Base-by-base conservation (phyloP, 2,329 filamentous ascomycete genomes). In the Penicillium sp. region DNA sequence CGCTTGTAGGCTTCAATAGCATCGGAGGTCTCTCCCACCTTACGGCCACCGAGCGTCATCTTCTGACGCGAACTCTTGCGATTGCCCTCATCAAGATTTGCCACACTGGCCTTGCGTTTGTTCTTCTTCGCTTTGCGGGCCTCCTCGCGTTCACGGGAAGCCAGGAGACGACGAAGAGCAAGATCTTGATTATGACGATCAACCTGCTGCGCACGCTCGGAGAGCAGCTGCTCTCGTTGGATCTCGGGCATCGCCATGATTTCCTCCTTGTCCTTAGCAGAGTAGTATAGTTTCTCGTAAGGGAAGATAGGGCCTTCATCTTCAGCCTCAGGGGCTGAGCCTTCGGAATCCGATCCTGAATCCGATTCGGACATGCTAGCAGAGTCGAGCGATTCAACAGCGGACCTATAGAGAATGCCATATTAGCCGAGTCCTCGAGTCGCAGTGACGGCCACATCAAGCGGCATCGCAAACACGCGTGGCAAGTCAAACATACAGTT, bases 281-380 rank as follows among this genome's bases (percentile, higher is more conserved):
- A 86, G 60, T 81, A 79, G 67, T 88, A 93, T 62, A 93, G 83
- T 60, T 91, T 90, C 57, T 98, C 93, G 55, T 95, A 79, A 0
- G 91, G 89, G 64, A 94, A 82, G 62, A 68, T 85, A 75, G 63
- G 84, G 5, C 71, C 68, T 45, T 73, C 69, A 34, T 72, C 70
- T 21, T 63, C 71, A 48, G 79, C 81, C 56, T 87, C n/a, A n/a
- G n/a, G n/a, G n/a, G n/a, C n/a, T n/a, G n/a, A n/a, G n/a, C n/a
- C n/a, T n/a, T n/a, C n/a, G n/a, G n/a, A n/a, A n/a, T n/a, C n/a
- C n/a, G n/a, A n/a, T n/a, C n/a, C 85, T n/a, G 87, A 88, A 56
- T 88, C 85, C 39, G 86, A 93, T 67, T 93, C 87, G 53, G 91
- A 88, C 88, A 95, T 95, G 21, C 87, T 85, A 21, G 84, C 89